Evolutionary conservation across 2,329 filamentous ascomycete genomes (phyloP), one percentile per base, ranked within the genome.

Genomic region (Sphaerostilbella broomeana): DNA sequence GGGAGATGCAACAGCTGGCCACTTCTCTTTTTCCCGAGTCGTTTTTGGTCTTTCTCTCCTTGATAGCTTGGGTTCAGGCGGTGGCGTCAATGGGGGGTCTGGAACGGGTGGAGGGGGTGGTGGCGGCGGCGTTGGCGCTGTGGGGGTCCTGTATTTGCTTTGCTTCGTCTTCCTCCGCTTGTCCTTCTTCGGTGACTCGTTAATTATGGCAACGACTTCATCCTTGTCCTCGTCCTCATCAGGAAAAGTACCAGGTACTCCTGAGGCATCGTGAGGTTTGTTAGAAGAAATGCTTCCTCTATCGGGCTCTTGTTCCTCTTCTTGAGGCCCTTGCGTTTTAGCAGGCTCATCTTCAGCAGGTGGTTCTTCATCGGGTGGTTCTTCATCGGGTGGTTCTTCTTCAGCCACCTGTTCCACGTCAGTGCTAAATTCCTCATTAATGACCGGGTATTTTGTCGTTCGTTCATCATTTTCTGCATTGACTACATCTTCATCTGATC

Each of bases 1-100:
- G 3, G 75, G 47, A 21, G 63, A 56, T 6, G 73, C 67, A 16
- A 78, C 72, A 12, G 78, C 72, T 13, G 80, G 82, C 86, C 87
- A 92, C 20, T 83, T 79, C 10, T 75, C 69, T 24, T 71, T 72
- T 43, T 84, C 81, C 42, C 86, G 84, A 50, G 79, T 84, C 47
- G 88, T 77, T 54, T 82, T 86, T 19, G 83, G 67, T 11, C 87
- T 82, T 47, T 94, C 85, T 57, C 84, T 94, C 62, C 79, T 86
- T 4, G 70, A 70, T 4, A 73, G 77, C 44, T 70, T 78, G 10
- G 71, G 64, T 35, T 80, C 77, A 12, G 75, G 64, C 4, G 71
- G 68, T 19, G 73, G 70, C 6, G 70, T 67, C 32, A 67, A 56
- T 21, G 70, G 69, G 27, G 61, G 63, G 35, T 75, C 72, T 16